Percentiles rank a stretch among this genome's conserved stretches.
Conservation (phyloP, 2,329 filamentous ascomycete species). For the Phaeosphaeriaceae sp. region DNA sequence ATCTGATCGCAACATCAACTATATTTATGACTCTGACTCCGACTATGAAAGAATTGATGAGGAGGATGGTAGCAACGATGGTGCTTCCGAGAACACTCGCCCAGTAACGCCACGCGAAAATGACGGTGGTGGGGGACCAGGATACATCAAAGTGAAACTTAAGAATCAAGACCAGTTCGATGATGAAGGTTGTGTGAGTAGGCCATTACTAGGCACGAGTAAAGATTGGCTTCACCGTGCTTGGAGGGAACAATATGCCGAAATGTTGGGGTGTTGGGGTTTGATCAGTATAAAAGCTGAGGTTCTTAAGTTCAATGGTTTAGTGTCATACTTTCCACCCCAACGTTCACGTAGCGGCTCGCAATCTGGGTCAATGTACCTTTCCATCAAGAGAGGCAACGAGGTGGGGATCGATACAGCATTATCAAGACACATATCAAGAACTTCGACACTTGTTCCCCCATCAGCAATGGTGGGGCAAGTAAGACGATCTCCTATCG, state of each 20-base stretch:
- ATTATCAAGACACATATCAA: constrained; percentile 24
- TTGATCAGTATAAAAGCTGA: constrained; percentile 62
- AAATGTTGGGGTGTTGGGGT: constrained; percentile 65
- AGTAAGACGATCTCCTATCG: constrained; percentile 31
- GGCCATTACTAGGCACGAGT: constrained; percentile 58
- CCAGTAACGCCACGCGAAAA: constrained; percentile 21
- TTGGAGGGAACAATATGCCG: constrained; percentile 64
- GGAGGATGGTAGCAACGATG: constrained; percentile 18
- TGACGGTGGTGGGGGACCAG: constrained; percentile 14
- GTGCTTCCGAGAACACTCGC: constrained; percentile 30
- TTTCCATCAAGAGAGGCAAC: constrained; percentile 27
- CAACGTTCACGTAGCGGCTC: constrained; percentile 28
- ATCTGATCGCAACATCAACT: constrained; percentile 36
- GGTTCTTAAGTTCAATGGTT: constrained; percentile 62
- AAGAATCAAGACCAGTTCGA: constrained; percentile 65
- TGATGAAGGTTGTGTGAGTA: constrained; percentile 54
- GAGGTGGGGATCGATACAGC: constrained; percentile 14
- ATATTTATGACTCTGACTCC: constrained; percentile 42
- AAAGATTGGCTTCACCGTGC: constrained; percentile 56
- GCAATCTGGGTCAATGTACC: constrained; percentile 34
- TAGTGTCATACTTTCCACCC: constrained; percentile 45
- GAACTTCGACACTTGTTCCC: constrained; percentile 34
- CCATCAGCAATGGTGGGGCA: constrained; percentile 19
- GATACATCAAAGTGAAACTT: constrained; percentile 56
- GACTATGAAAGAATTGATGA: constrained; percentile 36